These are phyloP conservation scores for Pyronema domesticum DNA, from an alignment of 495 filamentous ascomycete species.

Conservation along the genomic window DNA sequence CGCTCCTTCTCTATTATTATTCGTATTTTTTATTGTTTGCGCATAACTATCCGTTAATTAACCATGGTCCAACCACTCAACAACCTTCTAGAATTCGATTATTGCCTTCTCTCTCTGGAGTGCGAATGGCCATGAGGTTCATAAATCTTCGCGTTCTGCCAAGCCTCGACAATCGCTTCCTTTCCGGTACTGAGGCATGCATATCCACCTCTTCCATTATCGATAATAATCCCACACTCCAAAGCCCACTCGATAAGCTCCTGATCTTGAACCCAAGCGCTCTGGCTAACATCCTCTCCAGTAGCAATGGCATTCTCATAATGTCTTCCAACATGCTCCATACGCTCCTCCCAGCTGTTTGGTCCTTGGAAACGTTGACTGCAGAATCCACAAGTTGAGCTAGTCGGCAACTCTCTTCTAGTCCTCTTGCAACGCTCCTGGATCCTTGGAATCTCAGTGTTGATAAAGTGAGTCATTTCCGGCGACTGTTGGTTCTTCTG, in stretches of 20 bases:
- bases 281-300: background rate
- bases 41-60: too few relatives aligned
- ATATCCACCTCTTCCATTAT: background rate
- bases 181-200: background rate
- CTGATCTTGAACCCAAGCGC: background rate
- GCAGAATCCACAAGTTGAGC: slow-evolving; percentile 55
- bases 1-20: too few relatives aligned
- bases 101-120: too few relatives aligned
- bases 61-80: too few relatives aligned
- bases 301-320: slow-evolving; percentile 36
- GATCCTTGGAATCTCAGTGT: slow-evolving; percentile 22
- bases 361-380: slow-evolving; percentile 38
- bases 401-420: slow-evolving; percentile 41
- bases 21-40: too few relatives aligned
- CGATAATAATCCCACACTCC: background rate
- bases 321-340: slow-evolving; percentile 83
- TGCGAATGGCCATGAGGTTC: background rate
- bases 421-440: slow-evolving; percentile 39
- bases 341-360: slow-evolving; percentile 59
- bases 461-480: slow-evolving; percentile 1
- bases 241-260: background rate
- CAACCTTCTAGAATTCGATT: too few relatives aligned
- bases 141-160: background rate
- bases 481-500: background rate
- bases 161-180: background rate